These are phyloP conservation scores for Boletellus emodensis DNA, from an alignment of 768 basidiomycete genomes.

Conservation along the genomic window DNA sequence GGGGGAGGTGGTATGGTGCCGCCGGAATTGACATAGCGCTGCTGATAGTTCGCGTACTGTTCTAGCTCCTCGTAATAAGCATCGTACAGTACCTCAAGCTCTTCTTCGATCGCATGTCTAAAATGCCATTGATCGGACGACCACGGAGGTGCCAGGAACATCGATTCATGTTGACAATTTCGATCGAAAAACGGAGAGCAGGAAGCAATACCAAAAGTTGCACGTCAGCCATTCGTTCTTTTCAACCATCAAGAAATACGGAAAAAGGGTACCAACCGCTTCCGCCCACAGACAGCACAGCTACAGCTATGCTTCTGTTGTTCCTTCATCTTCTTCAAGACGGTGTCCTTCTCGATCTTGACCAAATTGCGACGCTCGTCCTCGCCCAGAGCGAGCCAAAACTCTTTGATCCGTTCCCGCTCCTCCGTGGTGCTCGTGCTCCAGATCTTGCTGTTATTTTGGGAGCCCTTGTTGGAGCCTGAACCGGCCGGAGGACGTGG, in stretches of 20 bases:
- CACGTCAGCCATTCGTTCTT: constrained; percentile 21
- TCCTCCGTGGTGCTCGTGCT: constrained; percentile 89
- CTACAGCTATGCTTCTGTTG: constrained; percentile 95
- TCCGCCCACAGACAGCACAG: constrained; percentile 94
- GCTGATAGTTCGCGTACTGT: constrained; percentile 97
- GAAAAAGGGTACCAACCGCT: constrained; percentile 65
- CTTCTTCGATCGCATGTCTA: constrained; percentile 97
- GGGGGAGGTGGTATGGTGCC: constrained; percentile 88
- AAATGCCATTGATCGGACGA: constrained; percentile 17
- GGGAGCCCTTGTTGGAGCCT: constrained; percentile 21
- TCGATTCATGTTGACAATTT: constrained; percentile 15
- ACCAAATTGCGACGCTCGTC: constrained; percentile 88
- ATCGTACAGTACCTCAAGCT: constrained; percentile 99
- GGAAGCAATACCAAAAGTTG: constrained; percentile 21
- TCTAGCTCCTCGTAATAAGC: constrained; percentile 99
- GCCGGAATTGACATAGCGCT: constrained; percentile 89
- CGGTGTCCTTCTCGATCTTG: constrained; percentile 97
- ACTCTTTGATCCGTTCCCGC: constrained; percentile 95
- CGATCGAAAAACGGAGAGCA: constrained; percentile 16
- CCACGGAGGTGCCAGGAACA: constrained; percentile 8
- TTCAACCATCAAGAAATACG: constrained; percentile 18
- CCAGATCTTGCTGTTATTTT: constrained; percentile 84
- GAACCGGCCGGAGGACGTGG: constrained; percentile 28
- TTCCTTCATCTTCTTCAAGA: constrained; percentile 98
- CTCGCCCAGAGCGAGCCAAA: constrained; percentile 93